Evolutionary conservation across 1,284 basidiomycete species (phyloP), one percentile per base, ranked within the genome.

Genomic region (Earliella scabrosa): DNA sequence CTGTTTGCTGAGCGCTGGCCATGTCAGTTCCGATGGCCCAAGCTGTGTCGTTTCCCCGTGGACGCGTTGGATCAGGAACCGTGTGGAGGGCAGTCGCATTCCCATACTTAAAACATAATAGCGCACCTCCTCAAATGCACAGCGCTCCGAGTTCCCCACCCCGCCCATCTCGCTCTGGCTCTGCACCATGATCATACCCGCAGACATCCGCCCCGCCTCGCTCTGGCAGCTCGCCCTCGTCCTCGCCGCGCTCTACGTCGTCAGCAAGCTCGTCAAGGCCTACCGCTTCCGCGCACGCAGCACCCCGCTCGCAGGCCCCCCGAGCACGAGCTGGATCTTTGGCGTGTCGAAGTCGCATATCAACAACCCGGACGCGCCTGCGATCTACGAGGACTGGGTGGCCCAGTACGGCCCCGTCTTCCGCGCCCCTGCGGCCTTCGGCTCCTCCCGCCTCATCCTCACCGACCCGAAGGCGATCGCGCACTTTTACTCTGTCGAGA

Each of bases 381-480:
- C 44, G 2, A 9, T 68, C 27, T 71, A 66, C 53, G 74, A 75
- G 52, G 55, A 61, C 16, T 75, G 75, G 76, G 73, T 73, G 0
- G 64, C 70, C 10, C 67, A 80, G 48, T 84, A 82, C 44, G 84
- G 85, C 4, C 66, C 74, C 5, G 80, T 76, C 0, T 85, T 73
- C 59, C 62, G 70, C 40, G 58, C 82, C 21, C 75, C 82, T 1
- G 63, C 65, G 0, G 59, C 69, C 0, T 64, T 86, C 18, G 82
- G 82, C 0, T 60, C 67, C 0, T 72, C 59, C 7, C 68, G 66
- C 20, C 68, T 85, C 20, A 65, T 82, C 3, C 68, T 87, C 10
- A 75, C 74, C 38, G 85, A 87, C 60, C 79, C 82, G 0, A 83
- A 79, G 61, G 85, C 84, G 0, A 70, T 81, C 31, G 70, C 77